phyloP scores from a whole-genome alignment of 768 basidiomycete genomes.

The Tylopilus sp. region DNA sequence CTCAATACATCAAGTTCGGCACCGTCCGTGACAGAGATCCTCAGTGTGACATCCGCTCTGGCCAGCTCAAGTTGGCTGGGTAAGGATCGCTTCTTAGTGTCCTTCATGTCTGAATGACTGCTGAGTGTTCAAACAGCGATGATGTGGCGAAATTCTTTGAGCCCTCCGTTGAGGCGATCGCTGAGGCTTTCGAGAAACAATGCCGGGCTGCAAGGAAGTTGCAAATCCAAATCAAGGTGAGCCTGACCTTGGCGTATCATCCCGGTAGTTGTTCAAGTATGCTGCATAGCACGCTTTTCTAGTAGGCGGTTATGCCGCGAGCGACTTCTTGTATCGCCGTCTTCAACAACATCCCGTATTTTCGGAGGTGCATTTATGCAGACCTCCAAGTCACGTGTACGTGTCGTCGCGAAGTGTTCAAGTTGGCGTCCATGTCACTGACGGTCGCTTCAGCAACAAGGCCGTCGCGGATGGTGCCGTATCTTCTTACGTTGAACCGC shows the following conservation, averaged over 20 bases:
- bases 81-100: conserved; percentile 33
- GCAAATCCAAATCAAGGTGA: conserved; percentile 11
- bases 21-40: conserved; percentile 33
- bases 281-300: conserved; percentile 9
- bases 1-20: conserved; percentile 40
- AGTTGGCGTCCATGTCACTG: background rate
- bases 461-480: conserved; percentile 16
- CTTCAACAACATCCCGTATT: conserved; percentile 10
- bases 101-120: too few relatives aligned
- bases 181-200: conserved; percentile 14
- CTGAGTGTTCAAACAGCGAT: conserved; percentile 21
- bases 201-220: conserved; percentile 2
- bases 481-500: conserved; percentile 9
- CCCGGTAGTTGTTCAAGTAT: background rate
- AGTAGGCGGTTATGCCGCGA: conserved; percentile 14
- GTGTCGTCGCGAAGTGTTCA: background rate
- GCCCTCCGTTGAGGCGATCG: conserved; percentile 12
- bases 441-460: conserved; percentile 4
- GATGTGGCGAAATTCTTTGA: conserved; percentile 13
- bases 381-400: conserved; percentile 14
- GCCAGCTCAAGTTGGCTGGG: conserved; percentile 37
- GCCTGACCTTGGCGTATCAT: background rate
- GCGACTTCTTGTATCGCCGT: conserved; percentile 10
- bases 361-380: conserved; percentile 8
- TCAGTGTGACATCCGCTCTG: conserved; percentile 32